phyloP scores from a whole-genome alignment of 2,329 filamentous ascomycete genomes.

The Bipolaris zeicola region DNA sequence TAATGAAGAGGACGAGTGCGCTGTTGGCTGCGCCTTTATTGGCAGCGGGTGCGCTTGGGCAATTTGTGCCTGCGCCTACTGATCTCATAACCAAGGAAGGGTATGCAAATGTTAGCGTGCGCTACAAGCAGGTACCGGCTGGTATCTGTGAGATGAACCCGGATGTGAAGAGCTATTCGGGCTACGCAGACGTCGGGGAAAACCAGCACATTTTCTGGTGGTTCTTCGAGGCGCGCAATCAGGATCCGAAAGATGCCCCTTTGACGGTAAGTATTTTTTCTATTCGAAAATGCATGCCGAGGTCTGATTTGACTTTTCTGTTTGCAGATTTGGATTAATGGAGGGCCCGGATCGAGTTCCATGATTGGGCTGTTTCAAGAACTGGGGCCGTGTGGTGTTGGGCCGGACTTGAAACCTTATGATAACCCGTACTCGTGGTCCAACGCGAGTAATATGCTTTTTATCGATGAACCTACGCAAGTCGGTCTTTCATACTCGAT shows the following conservation, averaged over 20 bases:
- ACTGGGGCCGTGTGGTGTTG: constrained; percentile 60
- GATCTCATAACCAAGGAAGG: constrained; percentile 53
- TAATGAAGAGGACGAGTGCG: constrained; percentile 19
- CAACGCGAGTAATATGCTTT: constrained; percentile 69
- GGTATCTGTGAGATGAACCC: constrained; percentile 64
- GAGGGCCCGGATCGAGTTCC: constrained; percentile 63
- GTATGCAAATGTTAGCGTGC: constrained; percentile 58
- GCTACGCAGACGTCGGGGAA: constrained; percentile 60
- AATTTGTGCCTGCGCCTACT: constrained; percentile 55
- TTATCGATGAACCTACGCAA: constrained; percentile 69
- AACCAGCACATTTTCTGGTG: constrained; percentile 62
- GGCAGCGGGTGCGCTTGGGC: constrained; percentile 32
- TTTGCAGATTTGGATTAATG: constrained; percentile 55
- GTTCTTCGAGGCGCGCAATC: constrained; percentile 62
- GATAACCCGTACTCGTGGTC: constrained; percentile 70
- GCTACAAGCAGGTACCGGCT: constrained; percentile 61
- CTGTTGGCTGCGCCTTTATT: constrained; percentile 24
- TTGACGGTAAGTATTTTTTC: constrained; percentile 52
- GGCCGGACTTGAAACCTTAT: constrained; percentile 53
- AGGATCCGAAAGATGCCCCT: constrained; percentile 58
- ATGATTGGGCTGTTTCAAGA: constrained; percentile 62
- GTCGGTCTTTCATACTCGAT: constrained; percentile 64
- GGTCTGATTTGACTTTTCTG: no score
- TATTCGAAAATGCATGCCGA: no score
- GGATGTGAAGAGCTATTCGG: constrained; percentile 61